Evolutionary conservation across 441 rosid species (phyloP), one percentile per base, ranked within the genome.

Genomic region (Melastoma candidum): DNA sequence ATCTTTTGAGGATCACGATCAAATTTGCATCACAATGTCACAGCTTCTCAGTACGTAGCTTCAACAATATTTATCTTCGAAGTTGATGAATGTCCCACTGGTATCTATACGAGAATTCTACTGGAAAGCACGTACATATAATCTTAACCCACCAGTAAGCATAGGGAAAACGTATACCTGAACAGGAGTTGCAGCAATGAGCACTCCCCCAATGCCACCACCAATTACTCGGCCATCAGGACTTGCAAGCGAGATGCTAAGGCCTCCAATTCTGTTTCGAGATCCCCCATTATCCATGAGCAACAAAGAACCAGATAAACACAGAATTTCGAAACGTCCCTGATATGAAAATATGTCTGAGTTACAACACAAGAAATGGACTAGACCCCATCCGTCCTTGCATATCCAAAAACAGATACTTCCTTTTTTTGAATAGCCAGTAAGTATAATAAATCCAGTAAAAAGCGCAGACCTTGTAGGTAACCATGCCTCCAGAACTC

Each of bases 181-280:
- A 67, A 85, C 95, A 2, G 75, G 81, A 62, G 84, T 78, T 47
- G 92, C 97, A 22, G 98, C 97, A 29, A 88, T 81, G 27, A 92
- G 84, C 77, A 84, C 70, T 47, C 95, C 96, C 4, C 87, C 95
- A 44, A 85, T 77, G 57, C 86, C 89, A 57, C 98, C 98, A 54
- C 98, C 98, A 56, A 85, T 79, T 64, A 88, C 87, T 11, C 84
- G 94, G 14, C 96, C 98, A 59, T 87, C 98, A 0, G 96, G 87
- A 67, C 94, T 82, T 51, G 98, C 95, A 52, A 92, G 86, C 52
- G 92, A 88, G 53, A 85, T 90, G 49, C 87, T 73, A 25, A 92
- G 65, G 60, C 80, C 83, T 45, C 95, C 98, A 57, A 74, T 67
- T 73, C 80, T 82, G 67, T 79, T 73, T 54, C 66, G 76, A 13